Evolutionary conservation across 345 rosid genomes (phyloP), one percentile per base, ranked within the genome.

Genomic region (Jatropha curcas): DNA sequence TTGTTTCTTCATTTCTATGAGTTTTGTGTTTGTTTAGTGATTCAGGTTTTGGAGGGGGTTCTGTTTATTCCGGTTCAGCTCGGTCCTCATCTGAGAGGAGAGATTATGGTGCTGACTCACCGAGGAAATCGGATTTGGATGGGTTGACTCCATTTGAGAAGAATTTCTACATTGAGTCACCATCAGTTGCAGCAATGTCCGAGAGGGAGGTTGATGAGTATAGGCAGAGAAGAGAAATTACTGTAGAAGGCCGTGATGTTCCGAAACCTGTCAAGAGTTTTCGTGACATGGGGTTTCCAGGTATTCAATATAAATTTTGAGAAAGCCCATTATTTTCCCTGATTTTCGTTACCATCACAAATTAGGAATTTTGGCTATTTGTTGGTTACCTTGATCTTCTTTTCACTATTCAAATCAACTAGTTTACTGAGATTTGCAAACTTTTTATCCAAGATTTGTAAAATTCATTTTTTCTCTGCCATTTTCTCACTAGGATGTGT

Each of bases 91-190:
- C 91, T 1, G 88, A 88, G 46, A 86, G 83, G 84, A 87, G 70
- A 79, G 98, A 93, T 58, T 52, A 62, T 22, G 88, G 81, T 53
- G 70, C 64, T 37, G 90, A 85, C 34, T 82, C 91, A 1, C 90
- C 94, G 2, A 74, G 79, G 87, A 93, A 86, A 82, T 82, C 83
- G 17, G 95, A 93, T 85, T 88, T 96, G 80, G 99, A 91, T 90
- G 99, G 97, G 22, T 81, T 96, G 84, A 86, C 89, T 81, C 90
- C 96, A 50, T 96, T 93, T 27, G 94, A 93, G 84, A 96, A 96
- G 89, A 93, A 96, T 66, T 96, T 96, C 79, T 93, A 91, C 77
- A 84, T 87, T 0, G 99, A 96, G 64, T 93, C 98, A 0, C 86
- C 90, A 0, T 72, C 87, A 27, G 95, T 93, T 69, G 98, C 93